A percentile compares a stretch with the other conserved stretches of the same genome.
Evolutionary conservation across 805 yeast genomes (phyloP).

Genomic region (Lipomyces sp.): DNA sequence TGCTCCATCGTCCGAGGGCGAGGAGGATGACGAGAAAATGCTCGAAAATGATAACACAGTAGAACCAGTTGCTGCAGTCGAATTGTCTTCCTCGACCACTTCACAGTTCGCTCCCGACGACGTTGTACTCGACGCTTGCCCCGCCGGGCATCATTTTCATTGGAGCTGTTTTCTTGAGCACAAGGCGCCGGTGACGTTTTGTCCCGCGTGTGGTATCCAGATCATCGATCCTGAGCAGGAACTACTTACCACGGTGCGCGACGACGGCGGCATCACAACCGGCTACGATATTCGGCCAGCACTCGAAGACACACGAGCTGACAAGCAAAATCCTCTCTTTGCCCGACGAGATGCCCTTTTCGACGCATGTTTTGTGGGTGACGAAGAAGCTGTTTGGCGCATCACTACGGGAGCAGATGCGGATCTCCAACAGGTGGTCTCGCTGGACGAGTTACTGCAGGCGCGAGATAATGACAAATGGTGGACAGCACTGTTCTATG

Average conservation of each 20-base stretch:
- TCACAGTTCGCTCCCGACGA: conserved; percentile 15
- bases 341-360: conserved; percentile 22
- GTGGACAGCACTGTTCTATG: conserved; percentile 25
- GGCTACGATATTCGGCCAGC: conserved; percentile 17
- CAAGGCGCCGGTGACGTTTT: conserved; percentile 11
- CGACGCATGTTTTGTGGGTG: conserved; percentile 26
- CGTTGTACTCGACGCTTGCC: conserved; percentile 17
- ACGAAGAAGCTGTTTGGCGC: conserved; percentile 23
- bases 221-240: conserved; percentile 1
- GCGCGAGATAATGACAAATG: conserved; percentile 20
- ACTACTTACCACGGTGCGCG: conserved; percentile 15
- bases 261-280: conserved; percentile 22
- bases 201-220: conserved; percentile 21
- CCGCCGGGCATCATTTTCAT: conserved; percentile 20
- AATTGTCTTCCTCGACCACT: not conserved
- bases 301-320: conserved; percentile 15
- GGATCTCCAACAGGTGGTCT: no score
- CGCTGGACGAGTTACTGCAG: conserved; percentile 2
- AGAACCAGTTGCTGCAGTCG: not conserved
- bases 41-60: not conserved
- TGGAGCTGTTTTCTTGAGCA: conserved; percentile 25
- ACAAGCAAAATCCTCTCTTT: conserved; percentile 10
- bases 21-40: not conserved
- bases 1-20: conserved; percentile 9
- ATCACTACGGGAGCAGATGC: conserved; percentile 1